phyloP scores from a whole-genome alignment of 2,329 filamentous ascomycete species.

The Alternaria panax region DNA sequence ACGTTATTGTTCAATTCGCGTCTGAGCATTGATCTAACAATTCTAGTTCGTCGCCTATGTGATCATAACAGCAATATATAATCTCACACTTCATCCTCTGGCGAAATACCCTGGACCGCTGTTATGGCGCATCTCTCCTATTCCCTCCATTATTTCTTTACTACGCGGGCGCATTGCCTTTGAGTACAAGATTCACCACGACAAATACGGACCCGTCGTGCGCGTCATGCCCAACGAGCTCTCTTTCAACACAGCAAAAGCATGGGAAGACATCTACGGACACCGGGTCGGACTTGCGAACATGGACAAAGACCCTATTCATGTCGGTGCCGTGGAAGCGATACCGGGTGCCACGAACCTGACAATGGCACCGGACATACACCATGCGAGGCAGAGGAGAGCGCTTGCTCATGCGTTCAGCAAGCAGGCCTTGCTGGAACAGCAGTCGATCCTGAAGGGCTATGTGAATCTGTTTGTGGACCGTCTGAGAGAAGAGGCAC shows the following conservation, averaged over 20 bases:
- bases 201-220: conserved; percentile 46
- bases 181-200: conserved; percentile 41
- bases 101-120: conserved; percentile 41
- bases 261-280: conserved; percentile 47
- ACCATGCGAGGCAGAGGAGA: conserved; percentile 51
- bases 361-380: conserved; percentile 49
- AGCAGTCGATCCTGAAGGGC: conserved; percentile 50
- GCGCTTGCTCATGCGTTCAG: conserved; percentile 53
- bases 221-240: conserved; percentile 47
- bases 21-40: conserved; percentile 8
- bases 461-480: conserved; percentile 54
- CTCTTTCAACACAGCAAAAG: conserved; percentile 42
- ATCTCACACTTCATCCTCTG: conserved; percentile 41
- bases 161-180: conserved; percentile 40
- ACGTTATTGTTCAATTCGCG: conserved; percentile 7
- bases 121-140: conserved; percentile 38
- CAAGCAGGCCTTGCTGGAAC: conserved; percentile 50
- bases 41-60: conserved; percentile 32
- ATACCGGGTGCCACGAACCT: conserved; percentile 48
- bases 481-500: conserved; percentile 47
- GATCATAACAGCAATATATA: conserved; percentile 33
- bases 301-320: conserved; percentile 46
- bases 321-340: conserved; percentile 46
- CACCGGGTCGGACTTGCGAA: conserved; percentile 42
- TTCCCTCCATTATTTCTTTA: conserved; percentile 38